Evolutionary conservation across 2,329 filamentous ascomycete species (phyloP), one percentile per base, ranked within the genome.

Genomic region (Ramularia collo-cygni): DNA sequence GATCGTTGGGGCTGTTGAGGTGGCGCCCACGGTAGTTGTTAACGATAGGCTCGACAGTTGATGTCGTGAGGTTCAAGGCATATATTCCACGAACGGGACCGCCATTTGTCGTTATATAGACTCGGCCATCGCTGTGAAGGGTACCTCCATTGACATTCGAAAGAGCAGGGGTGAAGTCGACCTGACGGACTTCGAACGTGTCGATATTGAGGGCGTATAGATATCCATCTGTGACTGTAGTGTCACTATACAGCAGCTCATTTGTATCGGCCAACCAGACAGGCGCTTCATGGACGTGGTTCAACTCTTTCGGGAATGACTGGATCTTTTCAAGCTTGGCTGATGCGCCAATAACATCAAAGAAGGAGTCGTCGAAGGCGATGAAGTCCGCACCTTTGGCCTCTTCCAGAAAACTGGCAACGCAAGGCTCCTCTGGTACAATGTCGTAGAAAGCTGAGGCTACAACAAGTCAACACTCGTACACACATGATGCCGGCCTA

Each of bases 1-100:
- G 64, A 44, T 81, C 77, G 46, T 80, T 80, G 3, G 78, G 59
- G 0, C 75, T 78, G 55, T 71, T 77, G 58, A 80, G 77, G 33
- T 75, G 58, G 67, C 75, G 68, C 6, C 77, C 77, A 27, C 74
- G 75, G 53, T 65, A 81, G 55, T 75, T 77, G 53, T 77, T 77
- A 10, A 81, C 42, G 5, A 81, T 58, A 0, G 48, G 37, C 24
- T 46, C 46, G n/a, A 45, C 38, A 12, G 40, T 36, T 4, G 44
- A 51, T 7, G 46, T 46, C 7, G 48, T 43, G 24, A 46, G 28
- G 17, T 51, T 46, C 24, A 47, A 27, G 15, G 45, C 41, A 28
- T 43, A 47, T 7, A 55, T 43, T 5, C 50, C 50, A 13, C 53
- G 49, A 2, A 48, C 48, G 15, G 50, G 15, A 18, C 46, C 42